These are phyloP conservation scores for Theileria luwenshuni DNA, from an alignment of 169 alveolate species.

Conservation along the genomic window DNA sequence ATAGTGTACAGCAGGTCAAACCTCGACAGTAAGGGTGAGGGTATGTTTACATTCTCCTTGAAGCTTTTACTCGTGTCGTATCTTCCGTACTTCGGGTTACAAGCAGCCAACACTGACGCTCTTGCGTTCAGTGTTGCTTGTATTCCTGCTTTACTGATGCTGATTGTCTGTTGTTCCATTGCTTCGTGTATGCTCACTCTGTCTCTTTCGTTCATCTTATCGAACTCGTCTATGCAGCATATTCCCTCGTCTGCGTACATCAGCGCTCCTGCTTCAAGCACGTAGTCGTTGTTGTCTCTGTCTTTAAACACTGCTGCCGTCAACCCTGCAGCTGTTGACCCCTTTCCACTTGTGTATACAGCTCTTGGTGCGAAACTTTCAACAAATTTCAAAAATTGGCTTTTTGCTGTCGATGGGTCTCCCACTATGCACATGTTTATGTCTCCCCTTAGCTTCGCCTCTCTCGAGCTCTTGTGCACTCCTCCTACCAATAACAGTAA, in stretches of 20 bases:
- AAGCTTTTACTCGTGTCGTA: constrained; percentile 90
- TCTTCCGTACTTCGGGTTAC: constrained; percentile 96
- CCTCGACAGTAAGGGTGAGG: constrained; percentile 96
- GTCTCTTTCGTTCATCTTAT: constrained; percentile 95
- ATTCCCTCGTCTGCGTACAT: constrained; percentile 97
- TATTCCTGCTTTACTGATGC: constrained; percentile 97
- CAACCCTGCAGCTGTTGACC: constrained; percentile 96
- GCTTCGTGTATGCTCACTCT: constrained; percentile 99
- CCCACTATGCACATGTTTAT: constrained; percentile 96
- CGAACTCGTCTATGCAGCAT: constrained; percentile 97
- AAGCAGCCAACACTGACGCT: constrained; percentile 98
- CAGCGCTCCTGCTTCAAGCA: constrained; percentile 97
- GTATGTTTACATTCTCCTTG: constrained; percentile 90
- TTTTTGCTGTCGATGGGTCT: constrained; percentile 98
- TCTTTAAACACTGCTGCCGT: constrained; percentile 97
- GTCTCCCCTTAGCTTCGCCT: constrained; percentile 94
- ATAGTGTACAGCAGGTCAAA: constrained; percentile 94
- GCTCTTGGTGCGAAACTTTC: constrained; percentile 91
- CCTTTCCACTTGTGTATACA: constrained; percentile 94
- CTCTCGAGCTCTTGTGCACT: constrained; percentile 91
- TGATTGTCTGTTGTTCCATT: constrained; percentile 97
- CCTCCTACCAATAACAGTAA: constrained; percentile 96
- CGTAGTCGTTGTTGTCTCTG: constrained; percentile 95
- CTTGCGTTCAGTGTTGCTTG: constrained; percentile 98
- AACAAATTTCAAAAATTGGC: constrained; percentile 93